These are phyloP conservation scores for Ophiosphaerella herpotricha DNA, from an alignment of 2,329 filamentous ascomycete species.

Conservation along the genomic window DNA sequence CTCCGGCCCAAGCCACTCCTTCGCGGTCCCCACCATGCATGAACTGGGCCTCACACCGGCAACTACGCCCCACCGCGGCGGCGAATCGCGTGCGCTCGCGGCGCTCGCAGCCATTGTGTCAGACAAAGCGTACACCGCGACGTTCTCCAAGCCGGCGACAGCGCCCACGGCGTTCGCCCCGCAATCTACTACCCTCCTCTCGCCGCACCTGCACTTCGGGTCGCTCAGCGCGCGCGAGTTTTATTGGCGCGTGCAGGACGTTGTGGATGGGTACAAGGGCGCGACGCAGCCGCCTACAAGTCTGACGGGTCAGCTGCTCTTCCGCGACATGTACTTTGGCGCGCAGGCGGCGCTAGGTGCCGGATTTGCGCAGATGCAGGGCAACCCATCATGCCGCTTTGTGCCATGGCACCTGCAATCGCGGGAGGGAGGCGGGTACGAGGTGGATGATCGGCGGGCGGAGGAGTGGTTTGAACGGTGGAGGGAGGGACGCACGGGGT, in stretches of 20 bases:
- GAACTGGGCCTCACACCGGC: constrained; percentile 68
- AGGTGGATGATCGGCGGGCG: constrained; percentile 65
- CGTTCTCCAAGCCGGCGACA: constrained; percentile 76
- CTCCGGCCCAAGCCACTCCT: constrained; percentile 70
- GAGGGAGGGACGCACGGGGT: constrained; percentile 71
- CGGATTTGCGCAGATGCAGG: constrained; percentile 66
- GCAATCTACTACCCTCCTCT: constrained; percentile 73
- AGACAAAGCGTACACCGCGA: constrained; percentile 69
- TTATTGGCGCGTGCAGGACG: constrained; percentile 71
- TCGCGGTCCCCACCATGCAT: constrained; percentile 70
- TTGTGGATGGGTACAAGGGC: constrained; percentile 62
- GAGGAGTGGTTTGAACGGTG: constrained; percentile 71
- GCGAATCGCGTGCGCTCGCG: constrained; percentile 68
- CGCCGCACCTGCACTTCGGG: constrained; percentile 76
- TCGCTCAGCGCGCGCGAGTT: constrained; percentile 71
- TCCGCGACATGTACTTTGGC: constrained; percentile 83
- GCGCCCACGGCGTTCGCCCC: constrained; percentile 75
- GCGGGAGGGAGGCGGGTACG: constrained; percentile 50
- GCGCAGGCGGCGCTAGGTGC: constrained; percentile 72
- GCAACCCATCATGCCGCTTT: constrained; percentile 71
- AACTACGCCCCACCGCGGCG: constrained; percentile 70
- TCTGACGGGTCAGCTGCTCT: constrained; percentile 73
- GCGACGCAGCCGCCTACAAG: constrained; percentile 67
- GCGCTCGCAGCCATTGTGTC: constrained; percentile 63
- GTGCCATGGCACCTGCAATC: constrained; percentile 73